Percentiles rank a stretch among this genome's conserved stretches.
Conservation (phyloP, 164 flowering plant genomes). For the Berberis thunbergii region DNA sequence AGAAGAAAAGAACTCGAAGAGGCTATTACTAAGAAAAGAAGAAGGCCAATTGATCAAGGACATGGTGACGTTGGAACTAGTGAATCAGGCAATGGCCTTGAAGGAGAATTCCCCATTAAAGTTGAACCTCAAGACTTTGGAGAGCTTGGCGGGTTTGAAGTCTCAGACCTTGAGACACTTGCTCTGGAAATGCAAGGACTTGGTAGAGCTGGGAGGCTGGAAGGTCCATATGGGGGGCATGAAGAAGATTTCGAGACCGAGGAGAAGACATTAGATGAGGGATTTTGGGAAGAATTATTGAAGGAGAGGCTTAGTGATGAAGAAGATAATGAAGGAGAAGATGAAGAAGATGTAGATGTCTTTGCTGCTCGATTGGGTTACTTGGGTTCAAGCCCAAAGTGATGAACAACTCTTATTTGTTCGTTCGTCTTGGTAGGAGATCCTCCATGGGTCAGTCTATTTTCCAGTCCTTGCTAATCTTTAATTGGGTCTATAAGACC, state of each 20-base stretch:
- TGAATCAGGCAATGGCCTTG: constrained; percentile 12
- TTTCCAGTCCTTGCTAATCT: too few relatives aligned
- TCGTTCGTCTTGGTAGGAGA: neutral
- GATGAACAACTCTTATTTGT: neutral
- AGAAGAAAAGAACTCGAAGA: constrained; percentile 41
- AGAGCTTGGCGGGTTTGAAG: constrained; percentile 20
- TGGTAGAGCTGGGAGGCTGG: constrained; percentile 8
- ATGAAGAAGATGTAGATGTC: constrained; percentile 39
- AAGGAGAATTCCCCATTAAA: constrained; percentile 13
- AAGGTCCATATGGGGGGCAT: constrained; percentile 11
- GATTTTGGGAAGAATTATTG: constrained; percentile 53
- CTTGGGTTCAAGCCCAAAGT: constrained; percentile 46
- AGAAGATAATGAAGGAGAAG: constrained; percentile 8
- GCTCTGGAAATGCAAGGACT: constrained; percentile 40
- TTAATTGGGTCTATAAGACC: too few relatives aligned
- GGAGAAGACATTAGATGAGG: constrained; percentile 26
- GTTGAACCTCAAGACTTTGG: constrained; percentile 19
- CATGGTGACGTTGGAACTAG: constrained; percentile 9
- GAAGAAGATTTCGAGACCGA: constrained; percentile 9
- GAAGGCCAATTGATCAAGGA: constrained; percentile 44
- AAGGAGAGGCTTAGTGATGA: constrained; percentile 26
- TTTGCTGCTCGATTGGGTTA: constrained; percentile 43
- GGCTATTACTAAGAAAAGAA: constrained; percentile 44
- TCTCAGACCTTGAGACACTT: constrained; percentile 33
- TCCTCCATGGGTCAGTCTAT: neutral